phyloP scores from a whole-genome alignment of 371 early-diverging fungal genomes.

The Apophysomyces sp. region DNA sequence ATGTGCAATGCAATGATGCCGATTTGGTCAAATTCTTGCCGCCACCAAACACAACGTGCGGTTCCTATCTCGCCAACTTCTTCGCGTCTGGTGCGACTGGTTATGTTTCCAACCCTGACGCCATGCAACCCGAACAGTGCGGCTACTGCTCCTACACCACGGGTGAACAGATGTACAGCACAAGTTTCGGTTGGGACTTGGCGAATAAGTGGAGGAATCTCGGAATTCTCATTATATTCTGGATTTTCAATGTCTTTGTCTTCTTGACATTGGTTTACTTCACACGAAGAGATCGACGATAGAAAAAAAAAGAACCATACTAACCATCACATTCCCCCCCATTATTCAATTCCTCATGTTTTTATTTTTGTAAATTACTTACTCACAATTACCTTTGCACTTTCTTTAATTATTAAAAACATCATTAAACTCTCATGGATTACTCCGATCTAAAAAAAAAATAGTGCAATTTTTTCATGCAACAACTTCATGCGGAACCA shows the following conservation, averaged over 20 bases:
- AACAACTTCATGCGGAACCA: not conserved
- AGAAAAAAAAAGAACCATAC: not conserved
- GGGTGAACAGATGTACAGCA: conserved; percentile 51
- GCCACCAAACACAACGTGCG: conserved; percentile 55
- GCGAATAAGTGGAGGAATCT: conserved; percentile 64
- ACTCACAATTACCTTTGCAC: no score
- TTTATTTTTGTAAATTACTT: not conserved
- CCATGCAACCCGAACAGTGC: conserved; percentile 39
- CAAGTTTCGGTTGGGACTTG: conserved; percentile 16
- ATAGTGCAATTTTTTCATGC: no score
- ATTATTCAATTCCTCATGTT: not conserved
- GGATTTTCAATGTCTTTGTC: conserved; percentile 42
- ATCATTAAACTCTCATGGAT: no score
- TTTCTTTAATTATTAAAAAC: no score
- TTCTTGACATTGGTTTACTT: conserved; percentile 10
- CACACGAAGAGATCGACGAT: conserved; percentile 10
- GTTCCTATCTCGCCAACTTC: conserved; percentile 50
- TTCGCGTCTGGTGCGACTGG: conserved; percentile 37
- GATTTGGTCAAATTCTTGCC: conserved; percentile 48
- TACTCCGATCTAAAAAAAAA: no score
- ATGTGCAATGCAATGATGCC: conserved; percentile 36
- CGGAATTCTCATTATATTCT: conserved; percentile 50
- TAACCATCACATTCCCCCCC: not conserved
- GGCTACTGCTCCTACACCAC: conserved; percentile 52
- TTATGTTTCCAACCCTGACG: conserved; percentile 42